Evolutionary conservation across 2,329 filamentous ascomycete species (phyloP).

Genomic region (Arthrinium puccinioides): DNA sequence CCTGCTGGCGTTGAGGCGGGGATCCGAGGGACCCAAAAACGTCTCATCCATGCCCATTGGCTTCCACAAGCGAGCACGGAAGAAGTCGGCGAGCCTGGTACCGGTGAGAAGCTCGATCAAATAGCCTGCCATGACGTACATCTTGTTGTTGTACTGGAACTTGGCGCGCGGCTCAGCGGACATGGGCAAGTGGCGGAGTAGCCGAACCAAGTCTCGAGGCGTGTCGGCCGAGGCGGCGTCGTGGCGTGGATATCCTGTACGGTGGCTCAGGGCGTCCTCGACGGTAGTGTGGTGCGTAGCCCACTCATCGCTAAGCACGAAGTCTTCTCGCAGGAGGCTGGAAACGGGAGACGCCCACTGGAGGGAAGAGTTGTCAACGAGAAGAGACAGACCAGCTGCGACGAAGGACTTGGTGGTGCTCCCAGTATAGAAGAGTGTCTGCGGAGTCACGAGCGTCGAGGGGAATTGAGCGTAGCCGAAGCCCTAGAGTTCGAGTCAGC

Average conservation of each 20-base stretch:
- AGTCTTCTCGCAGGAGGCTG: constrained; percentile 41
- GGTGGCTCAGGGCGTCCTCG: constrained; percentile 46
- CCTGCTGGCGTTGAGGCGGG: constrained; percentile 8
- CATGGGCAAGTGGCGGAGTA: constrained; percentile 33
- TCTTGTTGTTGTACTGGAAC: constrained; percentile 41
- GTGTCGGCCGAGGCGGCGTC: constrained; percentile 23
- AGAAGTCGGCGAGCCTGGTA: constrained; percentile 28
- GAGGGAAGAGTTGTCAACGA: constrained; percentile 36
- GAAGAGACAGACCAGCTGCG: constrained; percentile 38
- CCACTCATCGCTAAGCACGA: constrained; percentile 38
- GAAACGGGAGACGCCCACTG: constrained; percentile 41
- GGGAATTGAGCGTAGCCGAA: constrained; percentile 28
- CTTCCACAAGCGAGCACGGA: constrained; percentile 33
- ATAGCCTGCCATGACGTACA: constrained; percentile 37
- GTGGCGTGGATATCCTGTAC: constrained; percentile 40
- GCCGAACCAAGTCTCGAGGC: constrained; percentile 29
- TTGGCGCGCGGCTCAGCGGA: constrained; percentile 25
- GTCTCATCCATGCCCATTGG: constrained; percentile 41
- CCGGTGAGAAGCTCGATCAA: constrained; percentile 36
- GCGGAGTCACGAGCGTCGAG: constrained; percentile 28
- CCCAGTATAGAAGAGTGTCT: constrained; percentile 47
- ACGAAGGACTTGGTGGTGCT: constrained; percentile 51
- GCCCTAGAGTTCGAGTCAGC: constrained; percentile 22
- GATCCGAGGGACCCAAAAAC: constrained; percentile 22
- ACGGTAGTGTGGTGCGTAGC: constrained; percentile 42